These are phyloP conservation scores for Cercospora janseana DNA, from an alignment of 2,329 filamentous ascomycete genomes.

Conservation along the genomic window DNA sequence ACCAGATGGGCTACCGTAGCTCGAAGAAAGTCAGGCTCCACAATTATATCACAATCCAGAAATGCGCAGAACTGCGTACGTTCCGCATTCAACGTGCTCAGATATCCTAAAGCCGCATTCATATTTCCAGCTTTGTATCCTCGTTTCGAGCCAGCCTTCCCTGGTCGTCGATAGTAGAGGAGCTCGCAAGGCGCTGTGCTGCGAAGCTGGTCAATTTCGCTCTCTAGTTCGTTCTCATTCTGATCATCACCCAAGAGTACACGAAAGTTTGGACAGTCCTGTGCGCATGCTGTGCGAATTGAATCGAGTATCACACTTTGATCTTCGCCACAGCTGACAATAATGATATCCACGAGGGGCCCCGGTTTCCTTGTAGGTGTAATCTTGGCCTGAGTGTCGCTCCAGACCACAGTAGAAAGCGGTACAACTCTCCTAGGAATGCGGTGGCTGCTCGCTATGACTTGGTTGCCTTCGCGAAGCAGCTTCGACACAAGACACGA, in stretches of 20 bases:
- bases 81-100: background rate
- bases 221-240: constrained; percentile 37
- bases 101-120: constrained; percentile 51
- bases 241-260: constrained; percentile 46
- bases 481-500: background rate
- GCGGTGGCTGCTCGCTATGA: background rate
- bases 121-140: constrained; percentile 66
- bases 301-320: constrained; percentile 45
- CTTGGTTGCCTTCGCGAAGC: background rate
- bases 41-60: constrained; percentile 68
- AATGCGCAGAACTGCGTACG: constrained; percentile 54
- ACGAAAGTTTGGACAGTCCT: constrained; percentile 44
- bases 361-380: constrained; percentile 27
- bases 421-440: background rate
- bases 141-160: constrained; percentile 39
- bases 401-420: background rate
- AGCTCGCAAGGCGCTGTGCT: constrained; percentile 42
- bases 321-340: constrained; percentile 48
- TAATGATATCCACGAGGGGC: constrained; percentile 46
- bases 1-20: constrained; percentile 57
- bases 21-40: constrained; percentile 60
- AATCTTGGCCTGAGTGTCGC: background rate
- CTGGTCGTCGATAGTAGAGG: constrained; percentile 41
- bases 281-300: constrained; percentile 39
- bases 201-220: constrained; percentile 39